Evolutionary conservation across 2,329 filamentous ascomycete species (phyloP), one percentile per base, ranked within the genome.

Genomic region (Eutypa lata): DNA sequence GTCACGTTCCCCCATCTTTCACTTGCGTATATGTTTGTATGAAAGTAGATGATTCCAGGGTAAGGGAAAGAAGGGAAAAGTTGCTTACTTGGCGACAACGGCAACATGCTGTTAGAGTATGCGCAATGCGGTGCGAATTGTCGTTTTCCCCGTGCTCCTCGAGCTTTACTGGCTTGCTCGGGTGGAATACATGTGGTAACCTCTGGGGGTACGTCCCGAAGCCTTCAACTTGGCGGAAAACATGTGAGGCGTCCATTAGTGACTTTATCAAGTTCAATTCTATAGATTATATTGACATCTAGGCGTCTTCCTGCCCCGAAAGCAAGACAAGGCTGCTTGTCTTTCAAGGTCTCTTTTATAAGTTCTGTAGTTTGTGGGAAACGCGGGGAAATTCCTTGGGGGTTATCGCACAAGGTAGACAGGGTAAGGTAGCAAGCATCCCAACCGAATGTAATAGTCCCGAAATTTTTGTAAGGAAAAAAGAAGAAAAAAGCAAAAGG

Each of bases 41-140:
- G 42, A 10, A 5, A 18, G 42, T 8, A 11, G 14, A 10, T n/a
- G 46, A 18, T 7, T 14, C 2, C 18, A 7, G 46, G 46, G 26
- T 46, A 44, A 54, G 37, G 52, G 6, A 31, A 28, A 46, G n/a
- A 22, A 19, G 24, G 18, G 26, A 16, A n/a, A n/a, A n/a, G n/a
- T n/a, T 61, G 71, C 78, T 68, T 74, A 90, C 89, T 78, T 89
- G 87, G 68, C 89, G 83, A 71, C 89, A 93, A 57, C 89, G 84
- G 66, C 87, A 90, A 66, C 89, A 92, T 21, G 89, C 89, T 48
- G 89, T 91, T 64, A 93, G 71, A 6, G 89, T 92, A 67, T 92
- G 88, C 28, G 88, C 88, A 60, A 91, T 86, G 60, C 88, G 79
- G 65, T 82, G 76, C 53, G 80, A 71, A 62, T 76, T 72, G 54